These are phyloP conservation scores for Tylopilus plumbeoviolaceoides DNA, from an alignment of 768 basidiomycete genomes.

Conservation along the genomic window DNA sequence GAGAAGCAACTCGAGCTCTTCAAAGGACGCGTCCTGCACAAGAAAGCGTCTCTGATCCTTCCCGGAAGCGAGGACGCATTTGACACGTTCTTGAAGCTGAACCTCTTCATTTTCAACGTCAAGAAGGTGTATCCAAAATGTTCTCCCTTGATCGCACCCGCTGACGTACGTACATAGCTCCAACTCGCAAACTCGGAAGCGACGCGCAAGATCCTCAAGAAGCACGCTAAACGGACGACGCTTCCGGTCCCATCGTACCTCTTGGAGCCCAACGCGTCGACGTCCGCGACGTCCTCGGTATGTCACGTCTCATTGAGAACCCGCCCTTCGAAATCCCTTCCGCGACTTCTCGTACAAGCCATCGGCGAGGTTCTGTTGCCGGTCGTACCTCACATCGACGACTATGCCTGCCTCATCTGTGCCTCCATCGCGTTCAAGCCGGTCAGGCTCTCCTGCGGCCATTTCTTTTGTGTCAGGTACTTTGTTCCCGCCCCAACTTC, in stretches of 20 bases:
- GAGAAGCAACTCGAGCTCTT: conserved; percentile 65
- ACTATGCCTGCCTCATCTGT: conserved; percentile 88
- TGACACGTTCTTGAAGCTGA: conserved; percentile 70
- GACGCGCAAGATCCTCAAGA: conserved; percentile 90
- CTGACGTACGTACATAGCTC: conserved; percentile 43
- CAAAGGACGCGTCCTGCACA: conserved; percentile 50
- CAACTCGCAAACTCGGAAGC: conserved; percentile 85
- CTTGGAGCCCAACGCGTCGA: conserved; percentile 16
- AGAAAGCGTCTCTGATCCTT: conserved; percentile 50
- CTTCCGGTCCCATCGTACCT: conserved; percentile 53
- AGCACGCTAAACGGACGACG: conserved; percentile 87
- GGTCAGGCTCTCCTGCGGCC: conserved; percentile 74
- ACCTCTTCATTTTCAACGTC: conserved; percentile 72
- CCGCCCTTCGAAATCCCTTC: conserved; percentile 39
- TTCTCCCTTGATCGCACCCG: not conserved
- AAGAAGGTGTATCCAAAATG: conserved; percentile 53
- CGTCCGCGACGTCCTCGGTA: conserved; percentile 10
- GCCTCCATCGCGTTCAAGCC: conserved; percentile 91
- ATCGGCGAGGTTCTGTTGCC: conserved; percentile 81
- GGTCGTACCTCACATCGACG: conserved; percentile 72
- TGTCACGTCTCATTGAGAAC: conserved; percentile 31
- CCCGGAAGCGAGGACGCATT: conserved; percentile 57
- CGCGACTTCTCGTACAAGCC: conserved; percentile 71
- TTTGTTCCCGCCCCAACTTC: not conserved
- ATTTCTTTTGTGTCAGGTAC: conserved; percentile 75